A percentile compares a stretch with the other conserved stretches of the same genome.
phyloP scores from a whole-genome alignment of 495 filamentous ascomycete genomes.

The Tuber indicum region DNA sequence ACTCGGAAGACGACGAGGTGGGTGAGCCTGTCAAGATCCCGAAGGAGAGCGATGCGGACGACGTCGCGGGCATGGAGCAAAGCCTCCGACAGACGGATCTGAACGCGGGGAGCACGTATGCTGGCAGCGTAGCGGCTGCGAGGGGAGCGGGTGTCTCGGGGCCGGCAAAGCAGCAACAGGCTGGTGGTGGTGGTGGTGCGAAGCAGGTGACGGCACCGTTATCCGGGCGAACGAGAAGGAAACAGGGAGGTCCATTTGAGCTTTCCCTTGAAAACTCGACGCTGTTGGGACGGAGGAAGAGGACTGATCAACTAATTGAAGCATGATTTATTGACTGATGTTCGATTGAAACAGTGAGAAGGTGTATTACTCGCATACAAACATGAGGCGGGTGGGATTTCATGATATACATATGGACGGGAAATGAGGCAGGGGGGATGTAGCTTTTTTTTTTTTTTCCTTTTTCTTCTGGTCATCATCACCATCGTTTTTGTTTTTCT shows the following conservation, averaged over 20 bases:
- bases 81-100: slow-evolving; percentile 77
- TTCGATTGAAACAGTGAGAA: not conserved
- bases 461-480: not conserved
- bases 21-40: slow-evolving; percentile 61
- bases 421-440: not conserved
- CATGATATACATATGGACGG: not conserved
- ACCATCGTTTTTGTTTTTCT: not conserved
- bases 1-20: slow-evolving; percentile 47
- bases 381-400: not conserved
- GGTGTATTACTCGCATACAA: not conserved
- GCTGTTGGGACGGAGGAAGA: slow-evolving; percentile 69
- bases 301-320: slow-evolving; percentile 26
- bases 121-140: slow-evolving; percentile 43
- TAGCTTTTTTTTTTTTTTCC: not conserved
- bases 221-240: slow-evolving; percentile 73
- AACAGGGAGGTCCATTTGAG: slow-evolving; percentile 71
- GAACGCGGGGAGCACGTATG: slow-evolving; percentile 49
- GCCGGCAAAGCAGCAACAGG: not conserved
- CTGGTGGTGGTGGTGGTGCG: slow-evolving; percentile 68
- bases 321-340: not conserved
- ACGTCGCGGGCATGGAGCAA: slow-evolving; percentile 74
- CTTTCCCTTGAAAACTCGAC: slow-evolving; percentile 85
- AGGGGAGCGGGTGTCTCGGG: slow-evolving; percentile 44
- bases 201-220: slow-evolving; percentile 66
- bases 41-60: slow-evolving; percentile 54